Base-by-base conservation (phyloP, 1,284 basidiomycete genomes). In the Inonotus hispidus region DNA sequence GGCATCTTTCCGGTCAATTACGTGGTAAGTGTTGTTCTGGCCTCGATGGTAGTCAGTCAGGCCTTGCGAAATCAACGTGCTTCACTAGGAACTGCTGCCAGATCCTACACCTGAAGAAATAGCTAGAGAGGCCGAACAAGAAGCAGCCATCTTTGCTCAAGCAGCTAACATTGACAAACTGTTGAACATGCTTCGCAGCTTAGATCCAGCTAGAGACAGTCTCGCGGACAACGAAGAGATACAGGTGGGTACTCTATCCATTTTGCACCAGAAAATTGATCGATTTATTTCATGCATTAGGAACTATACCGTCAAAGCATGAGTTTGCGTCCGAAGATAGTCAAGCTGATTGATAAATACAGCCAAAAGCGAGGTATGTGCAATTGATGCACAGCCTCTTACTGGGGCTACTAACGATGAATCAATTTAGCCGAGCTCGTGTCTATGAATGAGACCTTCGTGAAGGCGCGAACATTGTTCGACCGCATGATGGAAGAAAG, bases 1-100 rank as follows among this genome's bases (percentile, higher is more conserved):
- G 97, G 97, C 13, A 99, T 99, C 63, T 99, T 99, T 74, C 96
- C 97, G 0, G 93, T 98, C 43, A 98, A 97, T 71, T 98, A 98
- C 75, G 93, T 99, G 66, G 91, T 92, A 68, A 29, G 88, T 80
- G 11, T 10, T 19, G 19, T n/a, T 21, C 21, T 16, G 32, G 10
- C 35, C 29, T 50, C 11, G 13, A 57, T 37, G 23, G 27, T 37
- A 13, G 27, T 57, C 43, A 39, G 32, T 41, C 25, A 46, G 27
- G 27, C 32, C 6, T 43, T 19, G 52, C 38, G 37, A 47, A 14
- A 57, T n/a, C 39, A 43, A 53, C 25, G 14, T 54, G 25, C 13
- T 21, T 19, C n/a, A 62, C n/a, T 43, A 92, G 90, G 93, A 98
- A 82, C 79, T 90, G 1, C 77, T 98, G 55, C 93, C 95, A 0